Evolutionary conservation across 176 grass and related monocot species (phyloP).

Genomic region (Triticum timopheevii): DNA sequence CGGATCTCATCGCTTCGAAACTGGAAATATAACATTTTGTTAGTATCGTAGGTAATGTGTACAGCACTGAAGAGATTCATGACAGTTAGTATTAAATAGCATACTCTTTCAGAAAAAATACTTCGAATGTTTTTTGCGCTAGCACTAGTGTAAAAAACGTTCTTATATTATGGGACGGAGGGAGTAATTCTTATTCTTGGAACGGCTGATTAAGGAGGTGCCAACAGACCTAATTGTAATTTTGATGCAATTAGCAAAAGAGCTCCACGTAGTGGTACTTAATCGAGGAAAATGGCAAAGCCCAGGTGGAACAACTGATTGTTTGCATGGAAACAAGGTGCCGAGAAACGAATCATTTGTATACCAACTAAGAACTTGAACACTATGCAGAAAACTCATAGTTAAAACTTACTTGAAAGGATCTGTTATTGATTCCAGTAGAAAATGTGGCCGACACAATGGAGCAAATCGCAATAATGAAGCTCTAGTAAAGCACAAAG

Average conservation of each 20-base stretch:
- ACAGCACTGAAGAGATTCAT: background rate
- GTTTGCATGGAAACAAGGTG: background rate
- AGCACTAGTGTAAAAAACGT: no score
- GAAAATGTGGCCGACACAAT: conserved; percentile 96
- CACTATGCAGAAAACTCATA: background rate
- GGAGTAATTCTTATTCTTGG: background rate
- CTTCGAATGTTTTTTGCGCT: no score
- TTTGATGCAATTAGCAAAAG: background rate
- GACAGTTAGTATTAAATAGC: background rate
- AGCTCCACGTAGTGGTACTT: background rate
- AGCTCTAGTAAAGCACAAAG: conserved; percentile 56
- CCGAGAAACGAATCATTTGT: background rate
- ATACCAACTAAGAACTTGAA: background rate
- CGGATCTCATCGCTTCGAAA: conserved; percentile 52
- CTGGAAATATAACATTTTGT: conserved; percentile 43
- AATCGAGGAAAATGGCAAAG: background rate
- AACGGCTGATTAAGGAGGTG: background rate
- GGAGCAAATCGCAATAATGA: conserved; percentile 77
- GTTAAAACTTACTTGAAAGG: conserved; percentile 58
- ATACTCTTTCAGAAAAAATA: background rate
- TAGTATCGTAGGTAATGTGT: background rate
- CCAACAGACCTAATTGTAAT: background rate
- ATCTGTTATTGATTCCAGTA: conserved; percentile 76
- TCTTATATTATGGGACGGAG: no score
- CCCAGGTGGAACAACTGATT: background rate